Conservation (phyloP, 805 yeast genomes). For the Yarrowia yakushimensis region DNA sequence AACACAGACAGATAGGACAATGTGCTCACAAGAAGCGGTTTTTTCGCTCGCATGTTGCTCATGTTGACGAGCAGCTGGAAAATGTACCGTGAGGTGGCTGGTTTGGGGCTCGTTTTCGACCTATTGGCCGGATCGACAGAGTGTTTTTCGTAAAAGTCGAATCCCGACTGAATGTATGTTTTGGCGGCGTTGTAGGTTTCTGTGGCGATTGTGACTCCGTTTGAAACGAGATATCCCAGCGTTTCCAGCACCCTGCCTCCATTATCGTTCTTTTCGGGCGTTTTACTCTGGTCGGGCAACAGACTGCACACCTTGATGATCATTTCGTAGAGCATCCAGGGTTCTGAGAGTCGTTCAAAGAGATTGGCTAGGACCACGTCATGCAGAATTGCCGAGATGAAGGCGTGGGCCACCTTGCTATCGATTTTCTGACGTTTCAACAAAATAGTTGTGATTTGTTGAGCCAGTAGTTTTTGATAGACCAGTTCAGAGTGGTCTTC, state of each 20-base stretch:
- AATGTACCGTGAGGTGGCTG: neutral
- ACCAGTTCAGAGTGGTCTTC: constrained; percentile 39
- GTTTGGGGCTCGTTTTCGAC: neutral
- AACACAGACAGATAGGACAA: constrained; percentile 16
- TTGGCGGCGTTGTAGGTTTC: neutral
- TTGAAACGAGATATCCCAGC: neutral
- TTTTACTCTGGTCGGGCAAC: constrained; percentile 21
- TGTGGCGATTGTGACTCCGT: neutral
- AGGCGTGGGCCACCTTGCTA: constrained; percentile 42
- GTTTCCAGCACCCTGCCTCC: neutral
- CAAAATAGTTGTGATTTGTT: constrained; percentile 38
- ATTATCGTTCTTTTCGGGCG: neutral
- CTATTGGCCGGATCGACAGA: neutral
- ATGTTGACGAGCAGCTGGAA: neutral
- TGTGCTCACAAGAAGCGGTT: neutral
- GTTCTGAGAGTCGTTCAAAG: constrained; percentile 47
- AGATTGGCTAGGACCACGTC: constrained; percentile 45
- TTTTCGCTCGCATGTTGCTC: constrained; percentile 3
- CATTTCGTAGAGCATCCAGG: constrained; percentile 51
- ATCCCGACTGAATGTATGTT: neutral
- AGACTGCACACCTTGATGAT: constrained; percentile 33
- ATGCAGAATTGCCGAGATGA: constrained; percentile 43
- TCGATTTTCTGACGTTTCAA: constrained; percentile 44
- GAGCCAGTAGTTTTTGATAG: constrained; percentile 36
- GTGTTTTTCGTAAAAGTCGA: neutral